Evolutionary conservation across 331 rosid species (phyloP).

Genomic region (Malus hybrid): DNA sequence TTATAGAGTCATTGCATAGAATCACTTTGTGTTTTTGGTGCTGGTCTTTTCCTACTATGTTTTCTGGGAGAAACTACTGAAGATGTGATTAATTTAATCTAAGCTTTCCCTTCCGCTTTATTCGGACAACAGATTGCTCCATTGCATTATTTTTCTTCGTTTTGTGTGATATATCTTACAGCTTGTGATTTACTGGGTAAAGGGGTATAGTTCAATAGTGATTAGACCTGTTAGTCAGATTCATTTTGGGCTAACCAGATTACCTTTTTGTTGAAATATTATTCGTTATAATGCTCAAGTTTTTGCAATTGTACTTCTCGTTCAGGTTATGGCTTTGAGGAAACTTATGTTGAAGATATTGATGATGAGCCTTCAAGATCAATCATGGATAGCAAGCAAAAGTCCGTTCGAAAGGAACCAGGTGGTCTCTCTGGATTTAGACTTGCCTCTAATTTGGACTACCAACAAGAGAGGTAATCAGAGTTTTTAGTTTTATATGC

Average conservation of each 20-base stretch:
- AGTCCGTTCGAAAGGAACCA: conserved; percentile 37
- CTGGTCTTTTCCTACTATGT: not conserved
- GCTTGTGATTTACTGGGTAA: not conserved
- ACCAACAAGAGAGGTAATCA: conserved; percentile 62
- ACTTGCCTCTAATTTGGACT: conserved; percentile 69
- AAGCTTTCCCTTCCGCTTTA: not conserved
- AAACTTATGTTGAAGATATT: conserved; percentile 61
- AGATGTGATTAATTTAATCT: not conserved
- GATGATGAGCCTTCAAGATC: conserved; percentile 67
- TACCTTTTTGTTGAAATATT: not conserved
- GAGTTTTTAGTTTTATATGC: not conserved
- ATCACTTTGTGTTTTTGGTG: not conserved
- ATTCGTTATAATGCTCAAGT: not conserved
- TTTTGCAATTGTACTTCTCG: conserved; percentile 9
- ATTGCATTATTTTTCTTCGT: too few species aligned
- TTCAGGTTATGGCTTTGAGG: conserved; percentile 69
- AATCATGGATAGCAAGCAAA: conserved; percentile 44
- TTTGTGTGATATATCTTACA: not conserved
- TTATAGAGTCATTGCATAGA: conserved; percentile 9
- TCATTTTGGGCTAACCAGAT: not conserved
- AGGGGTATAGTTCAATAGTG: not conserved
- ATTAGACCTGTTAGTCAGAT: not conserved
- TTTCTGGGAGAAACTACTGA: not conserved
- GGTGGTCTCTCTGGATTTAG: conserved; percentile 69
- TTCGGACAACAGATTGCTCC: not conserved